A percentile compares a stretch with the other conserved stretches of the same genome.
phyloP scores from a whole-genome alignment of 305 asterid species.

The Coffea humblotiana region DNA sequence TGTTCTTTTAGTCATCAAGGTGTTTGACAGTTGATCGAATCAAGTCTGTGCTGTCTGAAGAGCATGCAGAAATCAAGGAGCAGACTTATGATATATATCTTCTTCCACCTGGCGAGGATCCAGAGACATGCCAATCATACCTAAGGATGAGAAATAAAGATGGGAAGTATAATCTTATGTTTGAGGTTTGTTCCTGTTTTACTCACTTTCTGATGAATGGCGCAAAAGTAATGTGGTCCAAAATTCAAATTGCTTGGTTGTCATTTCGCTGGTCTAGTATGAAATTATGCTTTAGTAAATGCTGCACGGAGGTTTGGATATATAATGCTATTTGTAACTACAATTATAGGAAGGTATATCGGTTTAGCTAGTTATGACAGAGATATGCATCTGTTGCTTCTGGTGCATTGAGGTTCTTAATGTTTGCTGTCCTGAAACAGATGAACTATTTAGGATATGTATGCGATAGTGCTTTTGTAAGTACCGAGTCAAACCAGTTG shows the following conservation, averaged over 20 bases:
- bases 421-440: neutral
- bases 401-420: neutral
- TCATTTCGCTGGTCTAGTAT: neutral
- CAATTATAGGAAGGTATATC: too few relatives aligned
- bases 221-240: constrained; percentile 46
- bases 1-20: constrained; percentile 2
- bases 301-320: neutral
- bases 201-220: neutral
- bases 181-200: constrained; percentile 64
- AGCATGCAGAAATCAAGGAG: constrained; percentile 63
- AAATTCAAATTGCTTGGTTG: neutral
- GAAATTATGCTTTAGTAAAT: neutral
- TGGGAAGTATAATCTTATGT: constrained; percentile 99
- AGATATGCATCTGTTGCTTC: neutral
- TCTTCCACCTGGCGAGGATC: constrained; percentile 99
- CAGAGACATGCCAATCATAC: constrained; percentile 97
- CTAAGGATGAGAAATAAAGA: constrained; percentile 98
- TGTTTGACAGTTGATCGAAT: constrained; percentile 63
- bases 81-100: constrained; percentile 98
- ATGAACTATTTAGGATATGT: neutral
- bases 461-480: neutral
- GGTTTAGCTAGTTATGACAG: too few relatives aligned
- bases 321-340: too few relatives aligned
- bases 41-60: constrained; percentile 65
- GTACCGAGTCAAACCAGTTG: neutral